Conservation (phyloP, 345 rosid genomes). For the Bretschneidera sinensis region DNA sequence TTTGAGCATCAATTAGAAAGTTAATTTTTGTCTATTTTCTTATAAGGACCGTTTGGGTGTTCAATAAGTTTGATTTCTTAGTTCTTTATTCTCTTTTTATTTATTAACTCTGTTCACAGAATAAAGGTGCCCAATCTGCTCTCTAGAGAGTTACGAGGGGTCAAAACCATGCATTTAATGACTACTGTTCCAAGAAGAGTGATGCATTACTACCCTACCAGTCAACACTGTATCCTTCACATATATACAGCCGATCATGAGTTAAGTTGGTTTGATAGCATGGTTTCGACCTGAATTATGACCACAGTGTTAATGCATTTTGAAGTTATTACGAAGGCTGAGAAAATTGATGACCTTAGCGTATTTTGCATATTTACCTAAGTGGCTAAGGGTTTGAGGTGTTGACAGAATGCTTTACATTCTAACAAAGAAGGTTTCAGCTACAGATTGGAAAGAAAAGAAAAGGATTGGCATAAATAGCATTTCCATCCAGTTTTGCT, state of each 20-base stretch:
- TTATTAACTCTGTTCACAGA: not conserved
- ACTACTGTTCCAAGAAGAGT: not conserved
- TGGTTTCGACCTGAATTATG: no score
- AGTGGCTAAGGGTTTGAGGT: no score
- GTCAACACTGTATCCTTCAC: no score
- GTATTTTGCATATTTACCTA: no score
- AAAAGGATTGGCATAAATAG: conserved; percentile 2
- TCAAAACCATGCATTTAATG: not conserved
- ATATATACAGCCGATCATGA: no score
- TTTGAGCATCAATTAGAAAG: not conserved
- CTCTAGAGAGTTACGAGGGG: not conserved
- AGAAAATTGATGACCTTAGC: no score
- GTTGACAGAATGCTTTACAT: not conserved
- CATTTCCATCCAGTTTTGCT: not conserved
- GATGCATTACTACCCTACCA: no score
- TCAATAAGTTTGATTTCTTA: not conserved
- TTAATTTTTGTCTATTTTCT: not conserved
- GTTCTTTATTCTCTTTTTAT: no score
- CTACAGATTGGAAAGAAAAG: not conserved
- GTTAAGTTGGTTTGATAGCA: no score
- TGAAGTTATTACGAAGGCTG: no score
- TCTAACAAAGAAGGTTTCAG: not conserved
- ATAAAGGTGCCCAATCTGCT: not conserved
- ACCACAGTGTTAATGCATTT: no score
- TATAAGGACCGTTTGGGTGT: not conserved